Percentiles rank a stretch among this genome's conserved stretches.
These are phyloP conservation scores for Amaranthus palmeri DNA, from an alignment of 148 eudicot genomes.

Conservation along the genomic window DNA sequence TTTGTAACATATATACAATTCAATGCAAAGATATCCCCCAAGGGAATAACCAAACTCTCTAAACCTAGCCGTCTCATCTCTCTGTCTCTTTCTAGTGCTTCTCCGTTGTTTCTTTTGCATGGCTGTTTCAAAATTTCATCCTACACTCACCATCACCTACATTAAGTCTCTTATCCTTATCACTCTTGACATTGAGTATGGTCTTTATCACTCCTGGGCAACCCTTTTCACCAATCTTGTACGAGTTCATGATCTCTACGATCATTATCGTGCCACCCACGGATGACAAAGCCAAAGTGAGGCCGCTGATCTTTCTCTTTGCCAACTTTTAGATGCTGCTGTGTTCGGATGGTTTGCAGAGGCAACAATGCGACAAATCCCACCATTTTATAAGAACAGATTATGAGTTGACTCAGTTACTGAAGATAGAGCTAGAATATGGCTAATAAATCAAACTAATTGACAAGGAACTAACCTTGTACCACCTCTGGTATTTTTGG, in stretches of 20 bases:
- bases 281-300: neutral
- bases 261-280: conserved; percentile 3
- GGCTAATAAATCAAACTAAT: too few relatives aligned
- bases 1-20: too few relatives aligned
- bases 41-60: too few relatives aligned
- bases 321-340: neutral
- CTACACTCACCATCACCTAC: neutral
- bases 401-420: neutral
- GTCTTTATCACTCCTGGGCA: neutral
- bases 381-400: neutral
- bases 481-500: conserved; percentile 7
- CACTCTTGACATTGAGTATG: neutral
- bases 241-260: conserved; percentile 1
- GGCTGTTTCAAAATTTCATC: neutral
- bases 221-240: neutral
- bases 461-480: conserved; percentile 9
- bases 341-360: neutral
- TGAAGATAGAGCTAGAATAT: neutral
- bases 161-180: neutral
- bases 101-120: neutral
- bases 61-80: neutral
- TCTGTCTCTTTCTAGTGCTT: neutral
- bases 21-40: too few relatives aligned
- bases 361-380: neutral
- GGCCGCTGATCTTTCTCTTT: neutral